These are phyloP conservation scores for Microsporum canis DNA, from an alignment of 2,329 filamentous ascomycete genomes.

Conservation along the genomic window DNA sequence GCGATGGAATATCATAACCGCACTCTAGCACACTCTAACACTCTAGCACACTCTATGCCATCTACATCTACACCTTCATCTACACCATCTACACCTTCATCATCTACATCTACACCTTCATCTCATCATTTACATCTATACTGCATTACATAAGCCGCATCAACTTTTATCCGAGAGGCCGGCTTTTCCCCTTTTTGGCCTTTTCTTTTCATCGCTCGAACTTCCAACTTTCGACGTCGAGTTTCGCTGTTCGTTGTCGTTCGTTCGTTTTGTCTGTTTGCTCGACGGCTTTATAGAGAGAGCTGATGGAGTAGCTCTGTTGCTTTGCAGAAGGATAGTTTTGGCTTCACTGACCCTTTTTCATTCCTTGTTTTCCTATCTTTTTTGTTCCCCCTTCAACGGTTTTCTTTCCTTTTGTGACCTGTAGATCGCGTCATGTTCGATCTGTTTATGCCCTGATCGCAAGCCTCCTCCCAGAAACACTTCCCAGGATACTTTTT, in stretches of 20 bases:
- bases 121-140: background rate
- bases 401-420: constrained; percentile 2
- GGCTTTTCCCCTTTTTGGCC: background rate
- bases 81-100: background rate
- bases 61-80: no score
- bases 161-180: background rate
- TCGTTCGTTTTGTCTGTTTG: background rate
- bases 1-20: no score
- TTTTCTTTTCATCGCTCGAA: background rate
- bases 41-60: no score
- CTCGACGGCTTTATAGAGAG: background rate
- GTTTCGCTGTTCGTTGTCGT: background rate
- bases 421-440: background rate
- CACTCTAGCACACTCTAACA: no score
- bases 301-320: background rate
- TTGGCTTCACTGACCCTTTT: background rate
- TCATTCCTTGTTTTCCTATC: constrained; percentile 18
- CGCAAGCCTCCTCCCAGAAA: background rate
- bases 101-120: background rate
- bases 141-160: background rate
- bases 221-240: background rate
- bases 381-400: background rate
- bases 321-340: background rate
- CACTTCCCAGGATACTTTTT: background rate
- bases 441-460: background rate